Conservation (phyloP, 2,329 filamentous ascomycete species). For the Proliferodiscus dingleyae region DNA sequence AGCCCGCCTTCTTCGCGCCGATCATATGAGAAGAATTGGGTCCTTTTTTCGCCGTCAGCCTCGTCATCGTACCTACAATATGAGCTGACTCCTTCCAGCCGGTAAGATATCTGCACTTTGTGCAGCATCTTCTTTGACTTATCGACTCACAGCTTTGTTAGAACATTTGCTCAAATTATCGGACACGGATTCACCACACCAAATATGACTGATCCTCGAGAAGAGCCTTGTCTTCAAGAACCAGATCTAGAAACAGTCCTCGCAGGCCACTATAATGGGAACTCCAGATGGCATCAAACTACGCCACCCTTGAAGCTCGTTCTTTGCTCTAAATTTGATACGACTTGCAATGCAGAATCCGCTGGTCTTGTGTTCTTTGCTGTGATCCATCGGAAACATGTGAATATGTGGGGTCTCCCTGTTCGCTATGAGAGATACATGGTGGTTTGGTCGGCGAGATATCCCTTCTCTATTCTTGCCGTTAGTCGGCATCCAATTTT, state of each 20-base stretch:
- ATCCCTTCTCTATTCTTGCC: slow-evolving; percentile 34
- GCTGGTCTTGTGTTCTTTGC: slow-evolving; percentile 32
- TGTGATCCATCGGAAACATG: slow-evolving; percentile 35
- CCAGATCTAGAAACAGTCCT: slow-evolving; percentile 10
- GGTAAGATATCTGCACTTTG: slow-evolving; percentile 3
- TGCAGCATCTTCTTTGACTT: no score
- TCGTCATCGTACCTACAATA: slow-evolving; percentile 35
- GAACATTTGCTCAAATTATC: slow-evolving; percentile 21
- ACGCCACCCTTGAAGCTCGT: slow-evolving; percentile 35
- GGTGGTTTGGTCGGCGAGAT: slow-evolving; percentile 33
- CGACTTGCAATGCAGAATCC: slow-evolving; percentile 19
- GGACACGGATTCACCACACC: slow-evolving; percentile 22
- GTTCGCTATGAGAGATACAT: slow-evolving; percentile 36
- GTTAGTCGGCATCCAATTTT: slow-evolving; percentile 33
- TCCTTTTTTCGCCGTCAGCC: slow-evolving; percentile 33
- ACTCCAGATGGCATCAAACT: slow-evolving; percentile 35
- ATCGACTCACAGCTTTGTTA: no score
- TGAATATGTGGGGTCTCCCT: slow-evolving; percentile 32
- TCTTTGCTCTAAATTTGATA: slow-evolving; percentile 31
- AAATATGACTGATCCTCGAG: slow-evolving; percentile 17
- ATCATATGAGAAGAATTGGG: slow-evolving; percentile 38
- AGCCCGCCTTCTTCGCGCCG: slow-evolving; percentile 32
- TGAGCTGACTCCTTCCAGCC: slow-evolving; percentile 29
- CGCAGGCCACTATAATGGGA: slow-evolving; percentile 11
- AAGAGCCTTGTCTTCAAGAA: slow-evolving; percentile 19